A percentile compares a stretch with the other conserved stretches of the same genome.
Evolutionary conservation across 2,329 filamentous ascomycete genomes (phyloP).

Genomic region (Trichoderma sp.): DNA sequence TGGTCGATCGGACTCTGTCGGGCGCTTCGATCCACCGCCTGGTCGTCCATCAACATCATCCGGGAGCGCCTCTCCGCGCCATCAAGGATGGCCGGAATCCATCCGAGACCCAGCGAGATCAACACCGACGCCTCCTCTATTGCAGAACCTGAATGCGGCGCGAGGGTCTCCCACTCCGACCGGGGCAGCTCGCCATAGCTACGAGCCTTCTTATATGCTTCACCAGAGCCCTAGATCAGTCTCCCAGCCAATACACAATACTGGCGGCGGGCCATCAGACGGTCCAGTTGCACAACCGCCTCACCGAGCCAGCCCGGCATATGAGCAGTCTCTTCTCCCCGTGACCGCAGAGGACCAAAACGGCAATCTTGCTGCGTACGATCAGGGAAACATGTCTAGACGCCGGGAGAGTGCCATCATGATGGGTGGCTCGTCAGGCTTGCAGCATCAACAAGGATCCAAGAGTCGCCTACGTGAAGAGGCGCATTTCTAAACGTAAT

Average conservation of each 20-base stretch:
- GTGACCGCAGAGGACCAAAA: constrained; percentile 26
- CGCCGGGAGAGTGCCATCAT: constrained; percentile 62
- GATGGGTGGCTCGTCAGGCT: constrained; percentile 45
- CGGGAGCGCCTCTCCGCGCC: constrained; percentile 50
- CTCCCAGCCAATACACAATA: constrained; percentile 46
- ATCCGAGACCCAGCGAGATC: constrained; percentile 32
- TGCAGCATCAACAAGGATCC: constrained; percentile 49
- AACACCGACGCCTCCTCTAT: constrained; percentile 52
- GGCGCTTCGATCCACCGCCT: constrained; percentile 36
- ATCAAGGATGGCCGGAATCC: constrained; percentile 41
- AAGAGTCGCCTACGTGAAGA: constrained; percentile 56
- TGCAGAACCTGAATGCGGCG: constrained; percentile 31
- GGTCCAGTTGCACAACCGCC: constrained; percentile 21
- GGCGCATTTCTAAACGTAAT: constrained; percentile 43
- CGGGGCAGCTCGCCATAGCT: constrained; percentile 31
- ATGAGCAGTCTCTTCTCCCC: constrained; percentile 40
- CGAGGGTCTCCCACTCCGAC: constrained; percentile 46
- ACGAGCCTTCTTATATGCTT: constrained; percentile 44
- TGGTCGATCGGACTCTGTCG: constrained; percentile 30
- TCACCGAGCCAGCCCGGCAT: constrained; percentile 32
- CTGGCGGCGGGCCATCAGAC: constrained; percentile 31
- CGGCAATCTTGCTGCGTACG: constrained; percentile 28
- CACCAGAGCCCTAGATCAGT: constrained; percentile 36
- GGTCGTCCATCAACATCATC: constrained; percentile 49
- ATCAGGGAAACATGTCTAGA: constrained; percentile 36